Evolutionary conservation across 768 basidiomycete genomes (phyloP), one percentile per base, ranked within the genome.

Genomic region (Austroboletus eburneus): DNA sequence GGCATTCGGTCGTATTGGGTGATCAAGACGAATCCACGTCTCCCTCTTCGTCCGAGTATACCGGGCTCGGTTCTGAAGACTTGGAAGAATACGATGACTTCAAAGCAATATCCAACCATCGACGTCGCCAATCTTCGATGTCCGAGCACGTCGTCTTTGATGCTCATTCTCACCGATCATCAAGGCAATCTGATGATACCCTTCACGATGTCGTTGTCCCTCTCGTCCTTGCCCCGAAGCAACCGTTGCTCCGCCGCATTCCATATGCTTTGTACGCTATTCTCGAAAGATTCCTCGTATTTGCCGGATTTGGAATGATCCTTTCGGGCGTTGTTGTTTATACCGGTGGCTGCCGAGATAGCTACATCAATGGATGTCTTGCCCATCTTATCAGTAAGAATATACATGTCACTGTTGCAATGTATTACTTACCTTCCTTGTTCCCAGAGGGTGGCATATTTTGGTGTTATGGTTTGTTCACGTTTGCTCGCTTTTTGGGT

Each of bases 401-500:
- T 24, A 14, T 22, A 14, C 23, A 1, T 9, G 12, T 1, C 25
- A 0, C 5, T 20, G n/a, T 16, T 2, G 9, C 37, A 5, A 20
- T 5, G 1, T 24, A 10, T 37, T 10, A 3, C 46, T 55, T 18
- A 54, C 20, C 36, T 18, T 16, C 18, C 9, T 29, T 38, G 20
- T 18, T 10, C 10, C 4, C 61, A 91, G 89, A 91, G 78, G 91
- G 93, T 18, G 81, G 77, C 25, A 91, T 96, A 53, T 98, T 98
- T 70, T 91, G 91, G 82, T 80, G 78, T 48, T 97, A 91, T 65
- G 95, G 94, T 7, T 67, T 97, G 5, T 64, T 89, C 41, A 81
- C 88, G 0, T 98, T 96, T 63, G 87, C 81, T n/a, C 86, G 95
- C n/a, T 98, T 89, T 71, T 79, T 95, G 39, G 94, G 94, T 22